Evolutionary conservation across 371 early-diverging fungal species (phyloP), one percentile per base, ranked within the genome.

Genomic region (Phascolomyces articulosus): DNA sequence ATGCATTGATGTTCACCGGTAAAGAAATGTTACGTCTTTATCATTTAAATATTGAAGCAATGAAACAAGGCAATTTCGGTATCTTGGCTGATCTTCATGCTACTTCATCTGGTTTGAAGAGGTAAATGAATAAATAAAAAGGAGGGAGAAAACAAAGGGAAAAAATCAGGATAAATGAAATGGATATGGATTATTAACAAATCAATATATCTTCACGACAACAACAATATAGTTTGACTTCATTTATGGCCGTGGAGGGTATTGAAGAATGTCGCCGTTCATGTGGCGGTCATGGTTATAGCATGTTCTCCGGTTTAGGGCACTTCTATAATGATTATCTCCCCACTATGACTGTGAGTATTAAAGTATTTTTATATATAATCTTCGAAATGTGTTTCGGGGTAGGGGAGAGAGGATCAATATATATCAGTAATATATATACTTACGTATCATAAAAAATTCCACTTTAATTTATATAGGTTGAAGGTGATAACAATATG

Each of bases 211-310:
- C n/a, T n/a, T n/a, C n/a, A n/a, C n/a, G n/a, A n/a, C n/a, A n/a
- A n/a, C n/a, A n/a, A n/a, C n/a, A n/a, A n/a, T 49, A 20, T n/a
- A 51, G 89, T 31, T 86, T 91, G 77, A 85, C 86, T 29, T 92
- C 93, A 0, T 90, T 88, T 29, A 78, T 90, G 66, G 89, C 86
- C 20, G 72, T 87, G 4, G 85, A 87, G 15, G 90, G 89, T 15
- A 87, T 95, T 64, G 96, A 95, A 66, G 89, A 89, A 4, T 90
- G 64, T 80, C 89, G 63, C 76, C 90, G 60, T 80, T 87, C 67
- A 71, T 91, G 73, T 60, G 96, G 96, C 60, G 96, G 96, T 23
- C 94, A 94, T 57, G 94, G 94, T 4, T 95, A 86, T 72, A 85
- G 88, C 62, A 76, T 81, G 71, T 90, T 89, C 75, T 87, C 88